A percentile compares a stretch with the other conserved stretches of the same genome.
Evolutionary conservation across 805 yeast genomes (phyloP).

Genomic region (Zygosaccharomyces pseudorouxii): DNA sequence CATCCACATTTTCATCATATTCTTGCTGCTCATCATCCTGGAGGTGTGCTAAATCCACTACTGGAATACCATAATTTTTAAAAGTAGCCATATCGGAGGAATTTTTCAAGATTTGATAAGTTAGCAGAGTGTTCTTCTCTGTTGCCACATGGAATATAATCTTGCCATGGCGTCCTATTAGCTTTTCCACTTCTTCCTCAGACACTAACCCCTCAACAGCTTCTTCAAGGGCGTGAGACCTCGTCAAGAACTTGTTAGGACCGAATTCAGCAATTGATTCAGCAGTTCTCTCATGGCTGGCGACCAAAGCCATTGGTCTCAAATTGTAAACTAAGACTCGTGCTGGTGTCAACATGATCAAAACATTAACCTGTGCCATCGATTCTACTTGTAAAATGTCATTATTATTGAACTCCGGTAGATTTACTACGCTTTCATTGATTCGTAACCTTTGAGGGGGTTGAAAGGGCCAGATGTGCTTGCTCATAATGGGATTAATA

Average conservation of each 20-base stretch:
- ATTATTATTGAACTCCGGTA: constrained; percentile 15
- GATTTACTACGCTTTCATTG: constrained; percentile 10
- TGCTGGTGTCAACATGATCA: constrained; percentile 27
- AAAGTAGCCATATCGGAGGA: constrained; percentile 21
- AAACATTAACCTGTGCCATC: constrained; percentile 26
- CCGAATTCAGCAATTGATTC: constrained; percentile 33
- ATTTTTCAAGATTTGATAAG: constrained; percentile 29
- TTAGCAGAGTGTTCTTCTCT: constrained; percentile 26
- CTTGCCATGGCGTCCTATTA: constrained; percentile 21
- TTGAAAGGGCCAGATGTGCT: constrained; percentile 28
- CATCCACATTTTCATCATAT: constrained; percentile 25
- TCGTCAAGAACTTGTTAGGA: constrained; percentile 19
- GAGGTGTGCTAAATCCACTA: constrained; percentile 13
- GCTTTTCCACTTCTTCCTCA: constrained; percentile 9
- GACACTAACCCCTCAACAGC: constrained; percentile 21
- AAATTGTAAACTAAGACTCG: constrained; percentile 31
- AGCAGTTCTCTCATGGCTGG: constrained; percentile 29
- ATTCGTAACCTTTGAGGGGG: constrained; percentile 29
- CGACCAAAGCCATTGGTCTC: constrained; percentile 34
- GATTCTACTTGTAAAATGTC: constrained; percentile 25
- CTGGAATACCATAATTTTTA: constrained; percentile 32
- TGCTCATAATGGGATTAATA: constrained; percentile 5
- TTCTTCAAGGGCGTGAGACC: constrained; percentile 15
- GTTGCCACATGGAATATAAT: constrained; percentile 30
- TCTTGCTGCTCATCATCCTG: constrained; percentile 18